Conservation (phyloP, 2,329 filamentous ascomycete genomes). For the Parastagonospora nodorum region DNA sequence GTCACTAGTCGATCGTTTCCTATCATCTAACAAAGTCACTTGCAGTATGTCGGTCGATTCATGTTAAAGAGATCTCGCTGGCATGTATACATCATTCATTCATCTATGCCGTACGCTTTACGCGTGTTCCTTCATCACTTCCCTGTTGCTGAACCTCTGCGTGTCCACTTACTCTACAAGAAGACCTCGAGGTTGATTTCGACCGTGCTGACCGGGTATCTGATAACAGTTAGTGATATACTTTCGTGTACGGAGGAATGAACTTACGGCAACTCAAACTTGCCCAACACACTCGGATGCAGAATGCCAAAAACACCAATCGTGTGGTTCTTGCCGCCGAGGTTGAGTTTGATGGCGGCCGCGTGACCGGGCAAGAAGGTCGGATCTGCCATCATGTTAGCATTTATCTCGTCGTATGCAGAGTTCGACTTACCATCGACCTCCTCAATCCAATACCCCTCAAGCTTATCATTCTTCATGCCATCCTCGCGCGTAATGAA, state of each 20-base stretch:
- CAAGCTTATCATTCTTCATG: constrained; percentile 62
- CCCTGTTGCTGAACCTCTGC: too few species aligned
- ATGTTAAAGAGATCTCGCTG: too few species aligned
- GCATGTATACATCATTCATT: too few species aligned
- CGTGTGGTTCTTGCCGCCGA: constrained; percentile 72
- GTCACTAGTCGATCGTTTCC: too few species aligned
- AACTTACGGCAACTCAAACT: constrained; percentile 81
- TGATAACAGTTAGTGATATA: constrained; percentile 37
- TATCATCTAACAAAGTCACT: too few species aligned
- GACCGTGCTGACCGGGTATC: constrained; percentile 89
- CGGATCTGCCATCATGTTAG: constrained; percentile 58
- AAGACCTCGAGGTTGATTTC: constrained; percentile 96
- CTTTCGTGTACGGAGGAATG: neutral
- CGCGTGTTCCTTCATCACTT: too few species aligned
- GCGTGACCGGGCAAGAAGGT: constrained; percentile 93
- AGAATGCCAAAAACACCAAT: constrained; percentile 94
- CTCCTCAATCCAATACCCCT: constrained; percentile 92
- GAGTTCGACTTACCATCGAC: constrained; percentile 66
- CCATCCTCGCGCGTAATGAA: constrained; percentile 77
- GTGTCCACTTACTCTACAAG: constrained; percentile 57
- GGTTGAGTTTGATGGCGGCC: constrained; percentile 78
- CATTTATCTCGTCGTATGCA: neutral
- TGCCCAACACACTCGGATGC: constrained; percentile 90
- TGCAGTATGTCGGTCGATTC: too few species aligned
- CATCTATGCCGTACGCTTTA: too few species aligned